Conservation (phyloP, 2,329 filamentous ascomycete species). For the Paecilomyces sp. region DNA sequence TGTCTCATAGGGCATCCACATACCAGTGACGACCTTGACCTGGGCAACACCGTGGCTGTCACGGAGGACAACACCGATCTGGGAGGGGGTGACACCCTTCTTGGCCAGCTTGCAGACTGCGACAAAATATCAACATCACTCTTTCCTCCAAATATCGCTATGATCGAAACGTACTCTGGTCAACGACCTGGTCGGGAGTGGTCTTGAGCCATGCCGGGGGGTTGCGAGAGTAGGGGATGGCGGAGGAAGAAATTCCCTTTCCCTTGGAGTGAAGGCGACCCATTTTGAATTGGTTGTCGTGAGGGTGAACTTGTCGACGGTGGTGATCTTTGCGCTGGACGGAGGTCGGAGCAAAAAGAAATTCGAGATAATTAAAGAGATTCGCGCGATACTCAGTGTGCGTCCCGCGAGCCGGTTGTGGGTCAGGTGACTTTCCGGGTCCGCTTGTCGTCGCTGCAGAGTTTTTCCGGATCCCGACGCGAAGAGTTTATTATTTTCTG, state of each 20-base stretch:
- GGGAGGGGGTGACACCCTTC: conserved; percentile 96
- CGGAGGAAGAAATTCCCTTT: conserved; percentile 96
- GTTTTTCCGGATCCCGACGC: conserved; percentile 1
- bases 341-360: background rate
- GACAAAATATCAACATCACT: background rate
- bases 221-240: conserved; percentile 93
- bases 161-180: conserved; percentile 56
- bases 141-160: background rate
- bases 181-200: conserved; percentile 95
- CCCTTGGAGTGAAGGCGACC: conserved; percentile 90
- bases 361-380: background rate
- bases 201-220: conserved; percentile 96
- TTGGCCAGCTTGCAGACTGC: conserved; percentile 86
- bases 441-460: background rate
- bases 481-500: background rate
- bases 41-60: conserved; percentile 97
- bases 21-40: conserved; percentile 96
- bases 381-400: background rate
- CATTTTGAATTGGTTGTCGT: conserved; percentile 11
- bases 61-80: conserved; percentile 98
- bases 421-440: conserved; percentile 7
- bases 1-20: conserved; percentile 23
- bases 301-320: conserved; percentile 8
- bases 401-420: conserved; percentile 3
- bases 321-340: background rate